Conservation (phyloP, 2,329 filamentous ascomycete species). For the Neofusicoccum umdonicola region DNA sequence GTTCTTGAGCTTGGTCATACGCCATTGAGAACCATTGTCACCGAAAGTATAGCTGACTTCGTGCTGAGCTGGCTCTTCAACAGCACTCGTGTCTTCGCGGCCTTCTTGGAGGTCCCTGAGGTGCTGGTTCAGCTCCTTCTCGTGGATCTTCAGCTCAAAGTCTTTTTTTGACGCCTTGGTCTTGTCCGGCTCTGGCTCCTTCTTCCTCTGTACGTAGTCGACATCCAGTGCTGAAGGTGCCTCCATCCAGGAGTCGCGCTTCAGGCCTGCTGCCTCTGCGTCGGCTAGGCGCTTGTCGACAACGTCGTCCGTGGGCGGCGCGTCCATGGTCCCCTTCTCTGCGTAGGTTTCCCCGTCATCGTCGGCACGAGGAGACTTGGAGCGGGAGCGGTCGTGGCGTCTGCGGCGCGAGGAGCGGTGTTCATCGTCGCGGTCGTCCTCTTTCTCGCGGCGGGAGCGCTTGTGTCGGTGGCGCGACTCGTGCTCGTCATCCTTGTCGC, state of each 20-base stretch:
- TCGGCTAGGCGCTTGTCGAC: slow-evolving; percentile 44
- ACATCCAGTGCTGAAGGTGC: slow-evolving; percentile 77
- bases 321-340: slow-evolving; percentile 43
- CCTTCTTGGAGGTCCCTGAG: slow-evolving; percentile 58
- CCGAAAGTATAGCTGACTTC: slow-evolving; percentile 83
- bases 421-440: slow-evolving; percentile 41
- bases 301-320: slow-evolving; percentile 42
- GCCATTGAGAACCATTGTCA: slow-evolving; percentile 86
- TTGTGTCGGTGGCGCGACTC: slow-evolving; percentile 58
- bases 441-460: slow-evolving; percentile 57
- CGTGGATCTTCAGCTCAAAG: slow-evolving; percentile 70
- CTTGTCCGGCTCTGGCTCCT: slow-evolving; percentile 42
- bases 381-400: slow-evolving; percentile 20
- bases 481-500: slow-evolving; percentile 50
- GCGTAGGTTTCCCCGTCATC: slow-evolving; percentile 39
- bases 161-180: slow-evolving; percentile 51
- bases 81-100: slow-evolving; percentile 32
- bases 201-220: slow-evolving; percentile 72
- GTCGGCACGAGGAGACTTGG: slow-evolving; percentile 17
- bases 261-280: slow-evolving; percentile 42
- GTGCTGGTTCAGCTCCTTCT: slow-evolving; percentile 76
- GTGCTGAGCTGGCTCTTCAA: slow-evolving; percentile 54
- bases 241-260: slow-evolving; percentile 93
- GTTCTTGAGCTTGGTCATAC: slow-evolving; percentile 89
- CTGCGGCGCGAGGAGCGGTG: slow-evolving; percentile 24